Conservation (phyloP, 2,329 filamentous ascomycete genomes). For the Leptographium lundbergii region DNA sequence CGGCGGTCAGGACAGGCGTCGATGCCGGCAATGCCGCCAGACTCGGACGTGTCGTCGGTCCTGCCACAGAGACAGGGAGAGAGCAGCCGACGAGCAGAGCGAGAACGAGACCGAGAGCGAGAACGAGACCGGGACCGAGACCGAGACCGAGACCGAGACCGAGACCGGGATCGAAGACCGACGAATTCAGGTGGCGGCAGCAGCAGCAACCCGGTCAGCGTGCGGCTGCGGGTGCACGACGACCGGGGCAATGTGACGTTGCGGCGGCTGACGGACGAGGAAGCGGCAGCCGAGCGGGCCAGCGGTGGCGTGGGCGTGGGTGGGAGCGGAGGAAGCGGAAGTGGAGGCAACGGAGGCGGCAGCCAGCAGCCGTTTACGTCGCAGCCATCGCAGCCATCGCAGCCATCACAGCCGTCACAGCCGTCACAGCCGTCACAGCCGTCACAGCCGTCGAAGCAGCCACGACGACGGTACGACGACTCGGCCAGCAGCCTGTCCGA, state of each 20-base stretch:
- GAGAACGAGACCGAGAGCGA: background rate
- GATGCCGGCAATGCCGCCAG: constrained; percentile 43
- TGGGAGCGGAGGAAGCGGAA: constrained; percentile 11
- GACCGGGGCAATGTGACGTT: constrained; percentile 50
- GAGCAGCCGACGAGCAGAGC: background rate
- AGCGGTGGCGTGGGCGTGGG: constrained; percentile 10
- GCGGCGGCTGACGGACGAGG: constrained; percentile 47
- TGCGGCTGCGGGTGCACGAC: constrained; percentile 48
- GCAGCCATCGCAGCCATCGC: background rate
- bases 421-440: background rate
- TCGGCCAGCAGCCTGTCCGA: constrained; percentile 45
- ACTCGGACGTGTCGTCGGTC: constrained; percentile 33
- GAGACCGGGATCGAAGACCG: constrained; percentile 20
- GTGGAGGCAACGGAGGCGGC: constrained; percentile 20
- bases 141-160: background rate
- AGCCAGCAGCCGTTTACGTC: background rate
- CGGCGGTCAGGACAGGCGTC: constrained; percentile 14
- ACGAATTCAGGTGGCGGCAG: too few species aligned
- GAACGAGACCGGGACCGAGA: constrained; percentile 22
- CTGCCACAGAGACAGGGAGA: constrained; percentile 25
- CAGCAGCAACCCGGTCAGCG: constrained; percentile 35
- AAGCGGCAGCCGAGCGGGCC: constrained; percentile 33
- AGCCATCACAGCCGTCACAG: constrained; percentile 9
- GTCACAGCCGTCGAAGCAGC: constrained; percentile 7
- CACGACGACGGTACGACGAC: constrained; percentile 27